Evolutionary conservation across 441 rosid genomes (phyloP), one percentile per base, ranked within the genome.

Genomic region (Gossypium gossypioides): DNA sequence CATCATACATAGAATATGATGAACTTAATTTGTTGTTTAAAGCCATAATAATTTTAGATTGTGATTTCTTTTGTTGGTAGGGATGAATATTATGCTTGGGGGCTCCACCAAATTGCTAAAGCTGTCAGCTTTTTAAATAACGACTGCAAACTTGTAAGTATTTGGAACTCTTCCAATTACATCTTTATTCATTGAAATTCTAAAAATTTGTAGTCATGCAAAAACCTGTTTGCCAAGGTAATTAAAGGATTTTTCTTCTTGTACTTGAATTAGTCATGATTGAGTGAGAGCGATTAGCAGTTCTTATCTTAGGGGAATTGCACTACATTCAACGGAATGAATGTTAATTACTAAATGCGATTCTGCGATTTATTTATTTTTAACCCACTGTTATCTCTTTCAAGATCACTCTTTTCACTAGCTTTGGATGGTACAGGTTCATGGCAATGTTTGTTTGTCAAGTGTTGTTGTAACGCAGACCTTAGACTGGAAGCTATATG

Each of bases 401-500:
- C 58, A 55, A 56, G 44, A 16, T 71, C 46, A 25, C 34, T 57
- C 24, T 65, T 72, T 60, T 77, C 58, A 76, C 68, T 62, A 34
- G 61, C 63, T 75, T 76, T 84, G 60, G 55, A 37, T 46, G 29
- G 66, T 77, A n/a, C 85, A 96, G 99, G 98, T 96, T 76, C 99
- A 93, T 79, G 96, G 96, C 70, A 96, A 96, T 87, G 96, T 96
- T 74, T 93, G 98, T 75, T 76, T 96, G 86, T 85, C 91, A 73
- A 96, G 97, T 81, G 96, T 90, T 66, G 99, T 96, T 76, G 99
- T 91, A 65, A 93, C 97, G 13, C 97, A 85, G 81, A 90, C 97
- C 75, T 79, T 93, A 86, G 99, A 96, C 79, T 96, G 98, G 99
- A 96, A 96, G 87, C 87, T 96, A 80, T 97, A 93, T 86, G 98